Base-by-base conservation (phyloP, 2,329 filamentous ascomycete species). In the Hymenoscyphus occultus region DNA sequence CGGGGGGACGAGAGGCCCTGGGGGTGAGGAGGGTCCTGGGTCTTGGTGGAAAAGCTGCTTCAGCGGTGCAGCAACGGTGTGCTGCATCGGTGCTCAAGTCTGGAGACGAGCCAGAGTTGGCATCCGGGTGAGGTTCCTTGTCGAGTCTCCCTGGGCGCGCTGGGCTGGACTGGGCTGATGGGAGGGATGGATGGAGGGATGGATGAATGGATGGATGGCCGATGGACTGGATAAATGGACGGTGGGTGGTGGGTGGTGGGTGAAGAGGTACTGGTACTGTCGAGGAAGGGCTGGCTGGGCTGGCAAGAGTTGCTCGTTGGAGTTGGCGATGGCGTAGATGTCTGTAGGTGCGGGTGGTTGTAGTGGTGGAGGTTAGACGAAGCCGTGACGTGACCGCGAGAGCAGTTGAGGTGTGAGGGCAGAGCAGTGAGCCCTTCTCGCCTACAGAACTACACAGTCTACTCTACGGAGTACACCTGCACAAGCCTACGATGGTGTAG, bases 21-120 rank as follows among this genome's bases (percentile, higher is more conserved):
- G 9, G 58, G 16, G 22, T 35, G 28, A 19, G 51, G 63, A 16
- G 59, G 54, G 56, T 31, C 35, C 35, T 51, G 45, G 19, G 45
- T 22, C n/a, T 48, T 56, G 32, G 61, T 40, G 42, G 60, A 57
- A 58, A 57, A 59, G 66, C 57, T 67, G 56, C 62, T 56, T 60
- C 60, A 61, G 59, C 48, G 40, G 60, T 63, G 65, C 62, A 42
- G 62, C 39, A 61, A 54, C 28, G 48, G 48, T 59, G 40, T 51
- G 45, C 39, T 57, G 60, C 57, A 62, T 65, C 39, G 60, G 5
- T 45, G 51, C 63, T 39, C 48, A 65, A 35, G 39, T 70, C 59
- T 70, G 68, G 67, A 68, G 68, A 68, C 68, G 68, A 70, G 60
- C 7, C 5, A 35, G 54, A 31, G 54, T 57, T 57, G 28, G 54